Evolutionary conservation across 2,329 filamentous ascomycete species (phyloP), one percentile per base, ranked within the genome.

Genomic region (Rutstroemia sp.): DNA sequence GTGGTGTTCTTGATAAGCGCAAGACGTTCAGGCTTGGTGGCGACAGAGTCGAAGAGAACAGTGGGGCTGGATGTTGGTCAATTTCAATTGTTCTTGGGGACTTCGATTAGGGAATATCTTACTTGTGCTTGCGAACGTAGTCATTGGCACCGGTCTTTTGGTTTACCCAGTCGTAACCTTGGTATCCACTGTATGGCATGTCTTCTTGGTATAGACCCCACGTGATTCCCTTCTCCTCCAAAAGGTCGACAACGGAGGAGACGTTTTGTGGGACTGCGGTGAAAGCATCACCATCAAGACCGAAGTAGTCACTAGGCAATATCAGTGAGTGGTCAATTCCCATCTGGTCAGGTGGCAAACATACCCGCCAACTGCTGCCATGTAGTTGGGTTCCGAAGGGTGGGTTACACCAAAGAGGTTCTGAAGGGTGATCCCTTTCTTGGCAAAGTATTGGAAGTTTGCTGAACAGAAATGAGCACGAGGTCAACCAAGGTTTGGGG

Each of bases 101-200:
- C 18, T 42, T 42, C 16, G 14, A 18, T 4, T 30, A 25, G 9
- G 9, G 19, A n/a, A 18, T 19, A 5, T 9, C 73, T 46, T 74
- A 77, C 68, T 92, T 90, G 74, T 94, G 89, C 74, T 94, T 92
- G 67, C 90, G 84, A 7, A 92, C 88, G 68, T 94, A 94, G 73
- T 86, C 82, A 65, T 91, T 88, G 49, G 79, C 77, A 30, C 80
- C 79, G 2, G 79, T 88, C 63, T 81, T 60, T 61, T 82, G 82
- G 71, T 90, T 90, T 56, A 81, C 76, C 69, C 75, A 89, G 0
- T 72, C 74, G 38, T 71, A 70, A 23, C 87, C 88, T 69, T 88
- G 79, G 71, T 82, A 92, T 12, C 89, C 89, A 2, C 81, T 77
- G 71, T 83, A 90, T 2, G 89, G 89, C 77, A 87, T 78, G 66